These are phyloP conservation scores for Dissophora ornata DNA, from an alignment of 192 early-diverging fungal species.

Conservation along the genomic window DNA sequence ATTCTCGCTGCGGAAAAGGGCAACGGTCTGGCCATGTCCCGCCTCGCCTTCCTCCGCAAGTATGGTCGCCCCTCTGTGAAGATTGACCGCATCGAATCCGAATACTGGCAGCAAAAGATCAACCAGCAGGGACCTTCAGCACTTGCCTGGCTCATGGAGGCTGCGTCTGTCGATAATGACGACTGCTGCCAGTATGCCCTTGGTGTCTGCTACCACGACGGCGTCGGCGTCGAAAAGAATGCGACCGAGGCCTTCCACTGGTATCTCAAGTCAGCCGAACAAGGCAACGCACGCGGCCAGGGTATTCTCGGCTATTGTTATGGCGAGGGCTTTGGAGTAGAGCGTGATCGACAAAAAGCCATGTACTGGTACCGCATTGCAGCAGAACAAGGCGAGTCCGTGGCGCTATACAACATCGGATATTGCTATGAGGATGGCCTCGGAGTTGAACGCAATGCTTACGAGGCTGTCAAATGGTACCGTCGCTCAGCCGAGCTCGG, in stretches of 20 bases:
- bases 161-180: constrained; percentile 66
- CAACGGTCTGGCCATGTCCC: constrained; percentile 65
- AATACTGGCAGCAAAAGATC: constrained; percentile 78
- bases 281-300: constrained; percentile 66
- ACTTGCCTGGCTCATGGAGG: constrained; percentile 73
- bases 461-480: constrained; percentile 75
- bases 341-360: constrained; percentile 59
- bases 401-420: constrained; percentile 86
- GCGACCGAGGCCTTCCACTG: constrained; percentile 70
- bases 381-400: constrained; percentile 76
- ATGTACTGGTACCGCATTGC: constrained; percentile 72
- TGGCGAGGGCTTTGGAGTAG: constrained; percentile 68
- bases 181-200: constrained; percentile 73
- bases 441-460: constrained; percentile 62
- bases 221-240: constrained; percentile 75
- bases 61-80: constrained; percentile 84
- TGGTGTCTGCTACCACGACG: constrained; percentile 86
- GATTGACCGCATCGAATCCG: constrained; percentile 83
- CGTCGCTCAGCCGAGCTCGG: constrained; percentile 73
- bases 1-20: constrained; percentile 62
- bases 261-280: constrained; percentile 65
- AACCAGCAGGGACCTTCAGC: constrained; percentile 63
- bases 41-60: constrained; percentile 77
- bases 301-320: constrained; percentile 72
- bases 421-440: constrained; percentile 86